Base-by-base conservation (phyloP, 495 filamentous ascomycete species). In the Penicillium odoratum region DNA sequence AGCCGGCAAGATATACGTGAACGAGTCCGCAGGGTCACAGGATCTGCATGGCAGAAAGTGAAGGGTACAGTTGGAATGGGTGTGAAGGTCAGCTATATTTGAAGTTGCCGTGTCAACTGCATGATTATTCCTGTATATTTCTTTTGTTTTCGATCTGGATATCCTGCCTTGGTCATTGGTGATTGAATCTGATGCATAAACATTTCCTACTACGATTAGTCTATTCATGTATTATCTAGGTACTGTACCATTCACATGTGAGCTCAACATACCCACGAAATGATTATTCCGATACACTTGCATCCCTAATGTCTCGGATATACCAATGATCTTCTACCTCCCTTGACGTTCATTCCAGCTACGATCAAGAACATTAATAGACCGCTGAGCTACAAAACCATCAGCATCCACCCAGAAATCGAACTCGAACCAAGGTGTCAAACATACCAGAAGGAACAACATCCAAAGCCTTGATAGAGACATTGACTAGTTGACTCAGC, bases 1-100 rank as follows among this genome's bases (percentile, higher is more conserved):
- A 87, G 88, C 69, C 80, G 88, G 61, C 83, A 83, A 63, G 85
- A 87, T 62, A 75, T 97, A 9, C 83, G 91, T 34, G 88, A 97
- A 54, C 83, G 88, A 55, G 67, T 97, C 29, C 77, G 83, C 57
- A 80, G 84, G 56, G 77, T 90, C 33, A 68, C 92, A 43, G 83
- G 82, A 50, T 70, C 80, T 30, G 84, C 85, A 25, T 97, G 92
- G 94, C 82, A 85, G 31, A 98, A 97, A 74, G 76, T 97, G 7
- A 85, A 79, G 59, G 80, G 84, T 36, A 98, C 94, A 0, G 87
- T 93, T 15, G 93, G 93, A 0, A 97, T 98, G 93, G 94, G 95
- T 1, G 90, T 96, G 51, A 98, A 97, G 76, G 92, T 98, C 64
- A 95, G 88, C 73, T 98, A 98, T 78, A 94, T 98, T 53, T 97